Percentiles rank a stretch among this genome's conserved stretches.
Evolutionary conservation across 169 alveolate species (phyloP).

Genomic region (Cryptosporidium meleagridis): DNA sequence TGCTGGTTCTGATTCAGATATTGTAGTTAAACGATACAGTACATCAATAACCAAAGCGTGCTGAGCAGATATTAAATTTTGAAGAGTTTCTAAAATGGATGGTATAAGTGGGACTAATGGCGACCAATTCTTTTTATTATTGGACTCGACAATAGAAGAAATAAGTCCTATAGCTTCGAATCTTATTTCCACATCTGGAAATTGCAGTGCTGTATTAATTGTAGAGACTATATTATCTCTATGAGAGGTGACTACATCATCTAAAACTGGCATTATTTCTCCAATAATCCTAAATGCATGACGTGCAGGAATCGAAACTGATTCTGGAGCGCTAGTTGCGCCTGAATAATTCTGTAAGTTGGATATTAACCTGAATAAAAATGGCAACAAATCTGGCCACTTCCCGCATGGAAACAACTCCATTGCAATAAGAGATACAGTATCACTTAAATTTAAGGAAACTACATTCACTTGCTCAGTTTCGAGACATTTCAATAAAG

Average conservation of each 20-base stretch:
- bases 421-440: constrained; percentile 72
- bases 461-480: constrained; percentile 71
- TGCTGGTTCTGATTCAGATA: constrained; percentile 68
- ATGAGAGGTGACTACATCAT: constrained; percentile 56
- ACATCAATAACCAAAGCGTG: constrained; percentile 71
- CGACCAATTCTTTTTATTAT: constrained; percentile 67
- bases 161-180: constrained; percentile 71
- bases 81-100: constrained; percentile 41
- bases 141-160: constrained; percentile 61
- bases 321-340: constrained; percentile 49
- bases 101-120: constrained; percentile 63
- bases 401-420: constrained; percentile 58
- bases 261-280: constrained; percentile 71
- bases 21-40: constrained; percentile 62
- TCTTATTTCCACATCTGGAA: constrained; percentile 63
- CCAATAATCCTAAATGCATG: constrained; percentile 73
- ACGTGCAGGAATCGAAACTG: constrained; percentile 58
- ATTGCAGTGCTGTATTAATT: constrained; percentile 63
- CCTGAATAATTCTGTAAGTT: constrained; percentile 50
- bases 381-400: constrained; percentile 69
- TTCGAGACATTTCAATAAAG: constrained; percentile 58
- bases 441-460: constrained; percentile 61
- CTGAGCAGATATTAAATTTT: constrained; percentile 57
- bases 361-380: constrained; percentile 53
- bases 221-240: constrained; percentile 71